Evolutionary conservation across 345 rosid species (phyloP).

Genomic region (Citrus reticulata): DNA sequence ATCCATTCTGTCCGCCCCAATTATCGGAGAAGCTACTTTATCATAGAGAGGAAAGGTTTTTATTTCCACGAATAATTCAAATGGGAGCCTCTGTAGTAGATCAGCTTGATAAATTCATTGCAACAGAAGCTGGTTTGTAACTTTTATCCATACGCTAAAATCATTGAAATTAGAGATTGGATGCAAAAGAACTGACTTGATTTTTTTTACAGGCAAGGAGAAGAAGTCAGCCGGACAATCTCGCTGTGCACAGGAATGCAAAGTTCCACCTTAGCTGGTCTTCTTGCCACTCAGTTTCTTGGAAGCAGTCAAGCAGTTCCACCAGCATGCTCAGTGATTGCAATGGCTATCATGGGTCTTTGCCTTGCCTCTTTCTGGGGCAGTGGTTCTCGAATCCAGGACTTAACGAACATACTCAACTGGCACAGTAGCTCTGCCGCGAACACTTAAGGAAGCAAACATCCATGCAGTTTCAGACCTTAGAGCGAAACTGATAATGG

Average conservation of each 20-base stretch:
- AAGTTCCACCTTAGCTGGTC: slow-evolving; percentile 92
- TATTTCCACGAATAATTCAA: background rate
- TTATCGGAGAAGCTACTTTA: background rate
- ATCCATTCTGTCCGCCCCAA: background rate
- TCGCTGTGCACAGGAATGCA: slow-evolving; percentile 97
- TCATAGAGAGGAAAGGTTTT: background rate
- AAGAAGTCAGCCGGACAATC: slow-evolving; percentile 81
- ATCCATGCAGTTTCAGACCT: background rate
- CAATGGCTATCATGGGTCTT: slow-evolving; percentile 97
- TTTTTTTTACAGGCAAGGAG: slow-evolving; percentile 55
- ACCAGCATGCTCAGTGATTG: slow-evolving; percentile 92
- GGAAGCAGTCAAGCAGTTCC: slow-evolving; percentile 92
- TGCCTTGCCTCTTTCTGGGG: slow-evolving; percentile 96
- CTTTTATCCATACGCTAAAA: background rate
- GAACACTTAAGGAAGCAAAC: slow-evolving; percentile 17
- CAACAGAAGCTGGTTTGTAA: background rate
- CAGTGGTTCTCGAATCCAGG: slow-evolving; percentile 58
- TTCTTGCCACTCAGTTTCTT: slow-evolving; percentile 81
- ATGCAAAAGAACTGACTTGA: background rate
- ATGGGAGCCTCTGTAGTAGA: background rate
- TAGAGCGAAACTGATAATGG: background rate
- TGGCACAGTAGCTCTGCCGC: slow-evolving; percentile 34
- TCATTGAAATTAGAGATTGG: background rate
- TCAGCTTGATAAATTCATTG: background rate
- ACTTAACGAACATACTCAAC: slow-evolving; percentile 37